These are phyloP conservation scores for Lyophyllum semitale DNA, from an alignment of 768 basidiomycete species.

Conservation along the genomic window DNA sequence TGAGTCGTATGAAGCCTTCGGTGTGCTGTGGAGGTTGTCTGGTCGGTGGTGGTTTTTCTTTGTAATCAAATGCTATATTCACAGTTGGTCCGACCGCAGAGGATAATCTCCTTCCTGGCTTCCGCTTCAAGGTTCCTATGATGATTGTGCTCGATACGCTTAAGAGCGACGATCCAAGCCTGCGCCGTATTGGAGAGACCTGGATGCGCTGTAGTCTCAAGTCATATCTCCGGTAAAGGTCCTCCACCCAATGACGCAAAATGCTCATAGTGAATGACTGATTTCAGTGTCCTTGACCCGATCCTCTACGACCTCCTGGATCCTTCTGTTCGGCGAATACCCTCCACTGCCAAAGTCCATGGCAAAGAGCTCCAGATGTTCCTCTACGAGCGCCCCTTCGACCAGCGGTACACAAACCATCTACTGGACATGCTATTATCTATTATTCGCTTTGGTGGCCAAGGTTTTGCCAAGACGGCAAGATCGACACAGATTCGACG, in stretches of 20 bases:
- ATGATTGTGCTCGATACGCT: conserved; percentile 85
- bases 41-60: conserved; percentile 44
- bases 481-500: conserved; percentile 63
- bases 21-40: conserved; percentile 87
- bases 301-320: conserved; percentile 78
- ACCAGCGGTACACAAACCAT: conserved; percentile 73
- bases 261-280: conserved; percentile 2
- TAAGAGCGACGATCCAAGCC: conserved; percentile 69
- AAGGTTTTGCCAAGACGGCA: conserved; percentile 80
- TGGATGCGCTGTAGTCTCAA: conserved; percentile 97
- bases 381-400: conserved; percentile 72
- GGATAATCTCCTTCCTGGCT: conserved; percentile 80
- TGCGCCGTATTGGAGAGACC: conserved; percentile 84
- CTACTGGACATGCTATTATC: conserved; percentile 77
- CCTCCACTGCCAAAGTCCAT: conserved; percentile 51
- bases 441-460: conserved; percentile 85
- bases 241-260: not conserved
- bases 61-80: not conserved
- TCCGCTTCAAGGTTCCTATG: conserved; percentile 82
- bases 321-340: conserved; percentile 58
- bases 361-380: conserved; percentile 70
- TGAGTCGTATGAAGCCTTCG: conserved; percentile 84
- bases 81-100: conserved; percentile 51
- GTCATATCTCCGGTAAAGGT: conserved; percentile 80
- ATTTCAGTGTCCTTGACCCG: conserved; percentile 82